Evolutionary conservation across 495 filamentous ascomycete genomes (phyloP).

Genomic region (Recurvomyces mirabilis): DNA sequence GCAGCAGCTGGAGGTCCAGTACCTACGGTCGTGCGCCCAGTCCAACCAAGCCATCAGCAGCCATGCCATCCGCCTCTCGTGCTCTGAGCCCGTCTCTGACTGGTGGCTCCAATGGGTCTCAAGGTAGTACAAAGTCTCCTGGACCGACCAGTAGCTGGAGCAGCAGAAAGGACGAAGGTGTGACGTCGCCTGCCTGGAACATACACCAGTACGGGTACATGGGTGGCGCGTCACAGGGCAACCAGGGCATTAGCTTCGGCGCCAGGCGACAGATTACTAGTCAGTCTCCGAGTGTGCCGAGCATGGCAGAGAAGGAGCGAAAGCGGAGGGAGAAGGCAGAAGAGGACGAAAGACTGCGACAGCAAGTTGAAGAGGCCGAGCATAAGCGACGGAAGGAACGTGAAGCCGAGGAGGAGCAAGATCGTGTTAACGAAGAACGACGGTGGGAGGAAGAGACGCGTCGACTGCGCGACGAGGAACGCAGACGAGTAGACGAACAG

Average conservation of each 20-base stretch:
- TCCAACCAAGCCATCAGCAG: constrained; percentile 43
- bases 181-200: constrained; percentile 89
- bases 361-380: constrained; percentile 57
- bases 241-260: constrained; percentile 86
- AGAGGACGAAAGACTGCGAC: constrained; percentile 50
- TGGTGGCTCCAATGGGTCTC: constrained; percentile 32
- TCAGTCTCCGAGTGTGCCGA: constrained; percentile 66
- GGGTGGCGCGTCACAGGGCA: constrained; percentile 94
- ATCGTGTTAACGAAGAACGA: constrained; percentile 57
- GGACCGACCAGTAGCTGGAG: constrained; percentile 77
- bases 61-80: constrained; percentile 20
- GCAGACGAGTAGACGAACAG: constrained; percentile 58
- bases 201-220: constrained; percentile 98
- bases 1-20: constrained; percentile 4
- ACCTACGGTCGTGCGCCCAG: constrained; percentile 41
- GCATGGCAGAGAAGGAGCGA: constrained; percentile 54
- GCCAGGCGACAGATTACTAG: constrained; percentile 85
- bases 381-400: constrained; percentile 46
- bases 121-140: constrained; percentile 31
- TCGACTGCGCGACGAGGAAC: constrained; percentile 56
- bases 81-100: constrained; percentile 46
- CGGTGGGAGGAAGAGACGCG: constrained; percentile 71
- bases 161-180: constrained; percentile 66
- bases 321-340: constrained; percentile 41
- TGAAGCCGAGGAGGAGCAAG: constrained; percentile 60